Conservation (phyloP, 2,329 filamentous ascomycete genomes). For the Alternaria sp. region DNA sequence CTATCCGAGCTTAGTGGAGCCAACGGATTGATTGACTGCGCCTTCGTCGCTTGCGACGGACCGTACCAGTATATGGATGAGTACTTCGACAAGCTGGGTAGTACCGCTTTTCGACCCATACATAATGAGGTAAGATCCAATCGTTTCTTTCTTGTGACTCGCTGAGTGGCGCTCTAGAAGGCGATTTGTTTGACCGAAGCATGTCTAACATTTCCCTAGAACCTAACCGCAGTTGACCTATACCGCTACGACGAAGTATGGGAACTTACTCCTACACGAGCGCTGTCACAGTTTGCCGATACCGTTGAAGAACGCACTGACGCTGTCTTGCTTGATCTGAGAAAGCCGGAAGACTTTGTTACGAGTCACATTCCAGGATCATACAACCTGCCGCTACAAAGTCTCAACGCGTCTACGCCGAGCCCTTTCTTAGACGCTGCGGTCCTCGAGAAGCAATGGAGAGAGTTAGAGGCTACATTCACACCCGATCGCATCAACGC, state of each 20-base stretch:
- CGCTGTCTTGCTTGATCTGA: constrained; percentile 24
- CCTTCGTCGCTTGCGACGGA: constrained; percentile 69
- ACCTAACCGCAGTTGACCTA: constrained; percentile 28
- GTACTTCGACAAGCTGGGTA: constrained; percentile 66
- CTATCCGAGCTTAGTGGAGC: constrained; percentile 18
- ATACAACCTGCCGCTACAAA: constrained; percentile 32
- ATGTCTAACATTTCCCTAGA: constrained; percentile 17
- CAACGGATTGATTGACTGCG: constrained; percentile 26
- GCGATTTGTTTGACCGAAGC: neutral
- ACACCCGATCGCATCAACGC: constrained; percentile 27
- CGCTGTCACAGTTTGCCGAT: constrained; percentile 21
- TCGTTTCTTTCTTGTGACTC: neutral
- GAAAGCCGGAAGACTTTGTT: constrained; percentile 30
- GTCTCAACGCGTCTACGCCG: constrained; percentile 13
- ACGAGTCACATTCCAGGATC: constrained; percentile 27
- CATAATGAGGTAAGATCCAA: constrained; percentile 22
- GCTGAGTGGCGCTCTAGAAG: no score
- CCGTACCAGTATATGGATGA: constrained; percentile 70
- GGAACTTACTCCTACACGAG: constrained; percentile 25
- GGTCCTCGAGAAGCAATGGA: constrained; percentile 30
- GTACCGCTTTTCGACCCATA: constrained; percentile 36
- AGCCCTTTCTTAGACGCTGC: constrained; percentile 29
- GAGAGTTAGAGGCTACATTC: constrained; percentile 28
- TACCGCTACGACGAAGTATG: constrained; percentile 36
- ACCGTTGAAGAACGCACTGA: neutral